Evolutionary conservation across 2,329 filamentous ascomycete genomes (phyloP).

Genomic region (Ophiostoma ulmi): DNA sequence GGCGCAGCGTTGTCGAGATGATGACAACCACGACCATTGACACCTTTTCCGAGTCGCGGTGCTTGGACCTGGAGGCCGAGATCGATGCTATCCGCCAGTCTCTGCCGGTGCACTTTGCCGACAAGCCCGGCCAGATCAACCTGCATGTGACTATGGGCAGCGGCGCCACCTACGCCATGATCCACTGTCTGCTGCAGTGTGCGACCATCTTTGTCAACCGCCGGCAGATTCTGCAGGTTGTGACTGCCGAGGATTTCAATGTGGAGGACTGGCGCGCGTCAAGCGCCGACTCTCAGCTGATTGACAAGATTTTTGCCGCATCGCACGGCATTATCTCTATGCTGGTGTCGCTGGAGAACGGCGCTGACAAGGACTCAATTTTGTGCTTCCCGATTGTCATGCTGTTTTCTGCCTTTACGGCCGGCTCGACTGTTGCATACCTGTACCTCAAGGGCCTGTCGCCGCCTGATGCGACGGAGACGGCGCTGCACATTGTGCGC

Average conservation of each 20-base stretch:
- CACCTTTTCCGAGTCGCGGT: conserved; percentile 52
- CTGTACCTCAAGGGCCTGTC: conserved; percentile 58
- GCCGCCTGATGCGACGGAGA: conserved; percentile 52
- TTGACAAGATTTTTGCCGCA: conserved; percentile 54
- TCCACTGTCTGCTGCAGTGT: conserved; percentile 57
- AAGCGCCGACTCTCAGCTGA: conserved; percentile 45
- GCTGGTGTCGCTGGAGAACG: conserved; percentile 50
- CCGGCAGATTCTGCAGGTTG: conserved; percentile 53
- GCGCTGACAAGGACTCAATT: conserved; percentile 53
- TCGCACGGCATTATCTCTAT: conserved; percentile 56
- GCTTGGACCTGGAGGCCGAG: conserved; percentile 46
- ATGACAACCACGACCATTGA: conserved; percentile 50
- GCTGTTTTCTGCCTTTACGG: conserved; percentile 58
- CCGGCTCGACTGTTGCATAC: conserved; percentile 57
- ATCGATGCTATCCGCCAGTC: conserved; percentile 52
- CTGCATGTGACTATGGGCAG: conserved; percentile 61
- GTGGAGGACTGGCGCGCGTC: conserved; percentile 48
- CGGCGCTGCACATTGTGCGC: conserved; percentile 52
- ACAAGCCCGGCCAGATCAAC: conserved; percentile 57
- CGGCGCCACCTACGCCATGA: conserved; percentile 58
- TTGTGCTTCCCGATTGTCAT: conserved; percentile 60
- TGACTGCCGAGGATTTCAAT: conserved; percentile 49
- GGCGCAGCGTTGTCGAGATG: conserved; percentile 59
- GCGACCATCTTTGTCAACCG: conserved; percentile 58
- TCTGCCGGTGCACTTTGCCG: conserved; percentile 55